These are phyloP conservation scores for Coemansia sp. DNA, from an alignment of 192 early-diverging fungal genomes.

Conservation along the genomic window DNA sequence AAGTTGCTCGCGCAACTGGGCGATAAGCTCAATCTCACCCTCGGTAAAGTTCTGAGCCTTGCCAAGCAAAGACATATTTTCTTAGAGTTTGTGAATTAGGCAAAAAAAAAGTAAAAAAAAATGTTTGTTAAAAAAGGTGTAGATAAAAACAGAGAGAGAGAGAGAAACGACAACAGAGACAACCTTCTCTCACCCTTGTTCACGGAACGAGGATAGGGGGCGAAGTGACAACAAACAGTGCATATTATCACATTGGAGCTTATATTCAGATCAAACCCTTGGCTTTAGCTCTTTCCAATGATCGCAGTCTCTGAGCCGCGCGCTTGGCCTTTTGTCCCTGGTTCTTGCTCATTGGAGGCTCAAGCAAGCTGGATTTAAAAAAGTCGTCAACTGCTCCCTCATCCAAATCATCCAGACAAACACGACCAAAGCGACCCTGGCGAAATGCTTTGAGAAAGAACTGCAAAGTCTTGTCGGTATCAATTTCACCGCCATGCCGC, in stretches of 20 bases:
- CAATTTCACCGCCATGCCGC: slow-evolving; percentile 66
- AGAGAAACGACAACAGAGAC: not conserved
- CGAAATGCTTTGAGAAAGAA: slow-evolving; percentile 81
- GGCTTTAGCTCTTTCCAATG: slow-evolving; percentile 29
- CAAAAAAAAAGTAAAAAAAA: not conserved
- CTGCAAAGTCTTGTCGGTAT: slow-evolving; percentile 67
- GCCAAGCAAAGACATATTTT: slow-evolving; percentile 2
- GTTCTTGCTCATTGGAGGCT: slow-evolving; percentile 42
- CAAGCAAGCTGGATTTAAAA: slow-evolving; percentile 34
- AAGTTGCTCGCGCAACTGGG: slow-evolving; percentile 53
- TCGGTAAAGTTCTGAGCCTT: slow-evolving; percentile 52
- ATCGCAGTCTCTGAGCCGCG: slow-evolving; percentile 41
- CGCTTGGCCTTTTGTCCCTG: slow-evolving; percentile 49
- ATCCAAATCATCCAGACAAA: slow-evolving; percentile 83
- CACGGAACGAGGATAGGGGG: not conserved
- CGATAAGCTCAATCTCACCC: slow-evolving; percentile 43
- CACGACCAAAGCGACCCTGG: slow-evolving; percentile 76
- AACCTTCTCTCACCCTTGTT: not conserved
- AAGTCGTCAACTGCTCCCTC: slow-evolving; percentile 55
- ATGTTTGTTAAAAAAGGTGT: not conserved
- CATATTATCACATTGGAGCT: not conserved
- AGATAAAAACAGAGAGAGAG: not conserved
- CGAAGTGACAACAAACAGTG: not conserved
- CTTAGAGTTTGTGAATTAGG: not conserved
- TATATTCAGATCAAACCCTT: slow-evolving; percentile 17